These are phyloP conservation scores for Cyphellophora europaea DNA, from an alignment of 2,329 filamentous ascomycete genomes.

Conservation along the genomic window DNA sequence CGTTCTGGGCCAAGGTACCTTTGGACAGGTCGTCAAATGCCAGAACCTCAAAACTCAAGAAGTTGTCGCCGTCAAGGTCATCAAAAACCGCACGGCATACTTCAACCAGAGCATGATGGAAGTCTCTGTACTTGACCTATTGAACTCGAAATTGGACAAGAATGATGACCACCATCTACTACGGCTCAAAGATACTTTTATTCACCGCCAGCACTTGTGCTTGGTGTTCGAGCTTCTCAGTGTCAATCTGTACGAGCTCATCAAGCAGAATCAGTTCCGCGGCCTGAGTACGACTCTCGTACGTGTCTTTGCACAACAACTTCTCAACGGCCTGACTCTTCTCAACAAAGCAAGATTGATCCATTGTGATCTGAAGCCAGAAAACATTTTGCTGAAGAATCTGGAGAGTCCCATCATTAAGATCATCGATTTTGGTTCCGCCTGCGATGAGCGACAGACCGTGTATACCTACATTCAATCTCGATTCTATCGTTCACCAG, in stretches of 20 bases:
- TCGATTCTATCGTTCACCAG: constrained; percentile 91
- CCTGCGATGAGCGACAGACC: constrained; percentile 94
- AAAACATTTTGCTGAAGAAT: constrained; percentile 96
- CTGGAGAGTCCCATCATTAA: constrained; percentile 99
- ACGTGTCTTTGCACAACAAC: constrained; percentile 91
- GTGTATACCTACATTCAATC: constrained; percentile 99
- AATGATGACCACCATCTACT: constrained; percentile 97
- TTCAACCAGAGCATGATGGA: constrained; percentile 99
- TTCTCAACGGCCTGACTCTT: constrained; percentile 83
- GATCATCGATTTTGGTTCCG: constrained; percentile 98
- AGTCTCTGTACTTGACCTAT: constrained; percentile 91
- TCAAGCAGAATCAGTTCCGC: constrained; percentile 99
- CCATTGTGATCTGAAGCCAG: constrained; percentile 95
- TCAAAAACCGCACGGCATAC: constrained; percentile 97
- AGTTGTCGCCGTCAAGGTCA: constrained; percentile 96
- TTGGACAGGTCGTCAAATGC: constrained; percentile 97
- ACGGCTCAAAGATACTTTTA: constrained; percentile 93
- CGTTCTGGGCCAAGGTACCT: constrained; percentile 92
- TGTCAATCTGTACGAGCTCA: constrained; percentile 95
- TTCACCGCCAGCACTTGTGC: constrained; percentile 93
- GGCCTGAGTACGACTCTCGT: constrained; percentile 94
- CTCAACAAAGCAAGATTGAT: constrained; percentile 95
- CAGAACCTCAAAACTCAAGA: constrained; percentile 98
- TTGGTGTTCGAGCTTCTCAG: constrained; percentile 93
- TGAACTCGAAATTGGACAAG: constrained; percentile 98